These are phyloP conservation scores for Dactylellina haptotyla DNA, from an alignment of 2,329 filamentous ascomycete genomes.

Conservation along the genomic window DNA sequence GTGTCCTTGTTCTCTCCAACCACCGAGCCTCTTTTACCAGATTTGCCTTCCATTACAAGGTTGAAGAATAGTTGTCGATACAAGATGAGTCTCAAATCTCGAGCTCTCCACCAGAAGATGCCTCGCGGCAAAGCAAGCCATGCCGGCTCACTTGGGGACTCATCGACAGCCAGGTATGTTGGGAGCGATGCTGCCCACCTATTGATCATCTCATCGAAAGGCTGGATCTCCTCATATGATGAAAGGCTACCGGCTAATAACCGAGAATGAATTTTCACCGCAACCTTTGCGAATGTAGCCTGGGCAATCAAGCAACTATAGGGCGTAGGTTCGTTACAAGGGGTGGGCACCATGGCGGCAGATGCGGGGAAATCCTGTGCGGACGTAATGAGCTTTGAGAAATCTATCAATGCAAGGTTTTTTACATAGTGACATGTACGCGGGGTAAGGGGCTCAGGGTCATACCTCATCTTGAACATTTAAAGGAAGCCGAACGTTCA, in stretches of 20 bases:
- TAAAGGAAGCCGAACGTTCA: slow-evolving; percentile 61
- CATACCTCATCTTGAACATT: slow-evolving; percentile 64
- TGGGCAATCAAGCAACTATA: slow-evolving; percentile 51
- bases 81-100: slow-evolving; percentile 43
- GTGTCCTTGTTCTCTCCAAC: slow-evolving; percentile 40
- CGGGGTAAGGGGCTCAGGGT: neutral
- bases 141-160: slow-evolving; percentile 45
- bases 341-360: slow-evolving; percentile 46
- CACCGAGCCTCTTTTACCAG: slow-evolving; percentile 18
- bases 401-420: slow-evolving; percentile 54
- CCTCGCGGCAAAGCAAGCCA: slow-evolving; percentile 48
- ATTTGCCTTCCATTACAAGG: slow-evolving; percentile 46
- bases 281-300: slow-evolving; percentile 47
- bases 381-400: slow-evolving; percentile 52
- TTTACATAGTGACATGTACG: slow-evolving; percentile 28
- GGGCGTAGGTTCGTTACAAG: slow-evolving; percentile 50
- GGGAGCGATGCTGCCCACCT: slow-evolving; percentile 46
- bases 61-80: slow-evolving; percentile 53
- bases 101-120: slow-evolving; percentile 53
- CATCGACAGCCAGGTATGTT: slow-evolving; percentile 50
- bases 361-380: slow-evolving; percentile 53
- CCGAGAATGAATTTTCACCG: slow-evolving; percentile 49
- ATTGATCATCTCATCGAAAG: slow-evolving; percentile 51
- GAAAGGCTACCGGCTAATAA: slow-evolving; percentile 46
- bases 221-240: slow-evolving; percentile 49